Percentiles rank a stretch among this genome's conserved stretches.
These are phyloP conservation scores for Cordyceps farinosa DNA, from an alignment of 2,329 filamentous ascomycete genomes.

Conservation along the genomic window DNA sequence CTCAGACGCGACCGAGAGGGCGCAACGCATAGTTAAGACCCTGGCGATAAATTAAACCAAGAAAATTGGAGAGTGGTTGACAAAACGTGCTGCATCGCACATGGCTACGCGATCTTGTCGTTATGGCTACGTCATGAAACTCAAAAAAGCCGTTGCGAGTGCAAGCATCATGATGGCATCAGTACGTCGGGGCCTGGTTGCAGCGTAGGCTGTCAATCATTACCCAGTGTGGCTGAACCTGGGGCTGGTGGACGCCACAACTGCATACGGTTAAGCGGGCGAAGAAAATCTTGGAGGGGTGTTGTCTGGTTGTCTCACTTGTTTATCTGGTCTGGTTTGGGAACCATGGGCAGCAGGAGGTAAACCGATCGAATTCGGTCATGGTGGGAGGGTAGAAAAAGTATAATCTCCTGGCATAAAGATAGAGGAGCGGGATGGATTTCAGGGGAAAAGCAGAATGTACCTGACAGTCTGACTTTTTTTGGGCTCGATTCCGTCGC, in stretches of 20 bases:
- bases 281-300: not conserved
- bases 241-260: constrained; percentile 9
- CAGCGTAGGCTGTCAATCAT: constrained; percentile 4
- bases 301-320: not conserved
- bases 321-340: too few species aligned
- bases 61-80: not conserved
- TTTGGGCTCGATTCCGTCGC: too few species aligned
- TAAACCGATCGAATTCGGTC: not conserved
- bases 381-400: not conserved
- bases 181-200: not conserved
- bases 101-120: constrained; percentile 8
- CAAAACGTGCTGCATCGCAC: not conserved
- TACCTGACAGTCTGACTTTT: too few species aligned
- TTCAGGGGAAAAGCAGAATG: too few species aligned
- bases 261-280: not conserved
- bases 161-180: constrained; percentile 17
- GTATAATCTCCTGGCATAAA: not conserved
- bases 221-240: constrained; percentile 12
- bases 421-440: not conserved
- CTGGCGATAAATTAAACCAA: not conserved
- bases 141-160: constrained; percentile 7
- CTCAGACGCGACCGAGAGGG: not conserved
- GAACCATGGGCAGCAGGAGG: too few species aligned
- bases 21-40: too few species aligned
- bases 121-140: constrained; percentile 13